Conservation (phyloP, 2,329 filamentous ascomycete genomes). For the Exophiala viscosa region DNA sequence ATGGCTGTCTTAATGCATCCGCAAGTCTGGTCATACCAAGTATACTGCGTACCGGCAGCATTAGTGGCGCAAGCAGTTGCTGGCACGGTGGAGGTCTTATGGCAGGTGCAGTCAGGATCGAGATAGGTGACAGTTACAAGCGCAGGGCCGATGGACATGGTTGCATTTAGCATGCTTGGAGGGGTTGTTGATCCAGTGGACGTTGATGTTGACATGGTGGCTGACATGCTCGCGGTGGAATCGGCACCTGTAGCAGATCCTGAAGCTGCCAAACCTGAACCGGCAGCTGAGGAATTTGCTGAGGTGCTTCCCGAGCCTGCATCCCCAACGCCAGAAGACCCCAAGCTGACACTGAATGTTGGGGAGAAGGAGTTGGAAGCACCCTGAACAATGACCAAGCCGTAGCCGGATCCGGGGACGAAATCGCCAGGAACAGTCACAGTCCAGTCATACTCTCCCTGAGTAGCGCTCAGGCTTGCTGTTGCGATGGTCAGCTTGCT, state of each 20-base stretch:
- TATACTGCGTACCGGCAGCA: conserved; percentile 15
- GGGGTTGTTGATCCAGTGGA: neutral
- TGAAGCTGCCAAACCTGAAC: neutral
- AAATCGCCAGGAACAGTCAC: conserved; percentile 19
- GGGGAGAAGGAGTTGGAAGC: conserved; percentile 13
- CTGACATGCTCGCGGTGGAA: neutral
- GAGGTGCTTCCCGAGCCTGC: neutral
- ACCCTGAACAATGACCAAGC: conserved; percentile 19
- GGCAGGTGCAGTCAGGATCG: conserved; percentile 19
- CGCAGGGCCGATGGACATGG: conserved; percentile 4
- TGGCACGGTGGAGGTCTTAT: conserved; percentile 1
- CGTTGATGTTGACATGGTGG: neutral
- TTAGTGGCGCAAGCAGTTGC: no score
- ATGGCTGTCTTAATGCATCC: conserved; percentile 23
- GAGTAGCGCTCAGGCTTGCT: conserved; percentile 16
- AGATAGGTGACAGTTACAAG: conserved; percentile 23
- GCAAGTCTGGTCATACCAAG: conserved; percentile 20
- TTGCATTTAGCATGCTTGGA: conserved; percentile 9
- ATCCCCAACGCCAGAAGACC: neutral
- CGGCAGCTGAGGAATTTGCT: neutral
- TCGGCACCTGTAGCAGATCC: neutral
- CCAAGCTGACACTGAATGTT: conserved; percentile 4
- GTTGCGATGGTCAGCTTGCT: neutral
- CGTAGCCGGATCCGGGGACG: conserved; percentile 20
- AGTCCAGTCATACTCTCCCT: conserved; percentile 20